A percentile compares a stretch with the other conserved stretches of the same genome.
phyloP scores from a whole-genome alignment of 129 eudicot genomes.

The Flaveria ramosissima region DNA sequence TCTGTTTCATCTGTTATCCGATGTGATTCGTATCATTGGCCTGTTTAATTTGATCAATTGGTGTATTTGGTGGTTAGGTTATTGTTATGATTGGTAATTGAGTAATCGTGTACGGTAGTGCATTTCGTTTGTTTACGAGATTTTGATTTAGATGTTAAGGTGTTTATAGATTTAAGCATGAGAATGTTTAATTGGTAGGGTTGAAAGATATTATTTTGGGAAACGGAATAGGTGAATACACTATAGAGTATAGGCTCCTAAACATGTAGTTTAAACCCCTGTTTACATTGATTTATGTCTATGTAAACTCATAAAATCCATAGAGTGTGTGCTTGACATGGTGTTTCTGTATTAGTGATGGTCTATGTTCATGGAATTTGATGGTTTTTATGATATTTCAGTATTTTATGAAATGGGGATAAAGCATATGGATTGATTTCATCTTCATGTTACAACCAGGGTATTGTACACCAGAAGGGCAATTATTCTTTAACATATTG shows the following conservation, averaged over 20 bases:
- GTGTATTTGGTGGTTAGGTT: conserved; percentile 10
- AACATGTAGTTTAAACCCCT: conserved; percentile 1
- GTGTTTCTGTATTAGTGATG: not conserved
- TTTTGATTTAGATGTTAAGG: conserved; percentile 12
- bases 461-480: not conserved
- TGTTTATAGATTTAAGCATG: conserved; percentile 8
- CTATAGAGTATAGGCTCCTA: not conserved
- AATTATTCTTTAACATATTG: not conserved
- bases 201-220: not conserved
- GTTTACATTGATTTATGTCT: not conserved
- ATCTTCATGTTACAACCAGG: not conserved
- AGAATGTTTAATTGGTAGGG: not conserved
- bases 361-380: conserved; percentile 10
- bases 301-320: not conserved
- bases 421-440: conserved; percentile 4
- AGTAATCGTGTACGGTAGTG: not conserved
- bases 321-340: not conserved
- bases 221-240: not conserved
- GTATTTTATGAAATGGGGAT: not conserved
- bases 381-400: not conserved
- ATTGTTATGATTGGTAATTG: not conserved
- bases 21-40: not conserved
- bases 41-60: conserved; percentile 13
- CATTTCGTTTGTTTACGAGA: not conserved
- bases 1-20: not conserved